A percentile compares a stretch with the other conserved stretches of the same genome.
Evolutionary conservation across 805 yeast genomes (phyloP).

Genomic region (Metahyphopichia silvanorum): DNA sequence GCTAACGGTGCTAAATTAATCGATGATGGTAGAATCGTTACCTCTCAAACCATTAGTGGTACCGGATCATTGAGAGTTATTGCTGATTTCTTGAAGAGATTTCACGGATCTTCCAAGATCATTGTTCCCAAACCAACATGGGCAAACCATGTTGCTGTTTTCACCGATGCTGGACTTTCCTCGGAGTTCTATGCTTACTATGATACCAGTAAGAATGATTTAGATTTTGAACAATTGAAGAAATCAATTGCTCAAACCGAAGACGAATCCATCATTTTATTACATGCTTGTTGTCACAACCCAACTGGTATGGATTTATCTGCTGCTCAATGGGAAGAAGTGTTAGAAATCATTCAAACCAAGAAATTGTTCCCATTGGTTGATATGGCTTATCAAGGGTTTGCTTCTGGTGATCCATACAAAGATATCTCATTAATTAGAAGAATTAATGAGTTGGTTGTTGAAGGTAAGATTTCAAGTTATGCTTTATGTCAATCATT

Average conservation of each 20-base stretch:
- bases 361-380: slow-evolving; percentile 73
- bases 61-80: slow-evolving; percentile 91
- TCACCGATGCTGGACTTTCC: slow-evolving; percentile 66
- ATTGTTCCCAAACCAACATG: slow-evolving; percentile 87
- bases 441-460: slow-evolving; percentile 46
- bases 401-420: slow-evolving; percentile 79
- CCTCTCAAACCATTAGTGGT: slow-evolving; percentile 89
- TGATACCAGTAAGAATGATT: slow-evolving; percentile 54
- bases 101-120: slow-evolving; percentile 54
- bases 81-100: slow-evolving; percentile 68
- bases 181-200: slow-evolving; percentile 69
- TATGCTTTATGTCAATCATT: slow-evolving; percentile 51
- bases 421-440: slow-evolving; percentile 57
- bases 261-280: slow-evolving; percentile 61
- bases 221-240: slow-evolving; percentile 65
- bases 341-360: slow-evolving; percentile 58
- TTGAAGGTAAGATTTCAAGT: slow-evolving; percentile 47
- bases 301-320: slow-evolving; percentile 96
- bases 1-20: slow-evolving; percentile 53
- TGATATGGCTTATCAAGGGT: slow-evolving; percentile 96
- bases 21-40: slow-evolving; percentile 62
- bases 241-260: slow-evolving; percentile 53
- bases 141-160: slow-evolving; percentile 88
- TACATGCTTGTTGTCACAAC: slow-evolving; percentile 96
- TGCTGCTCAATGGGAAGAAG: slow-evolving; percentile 72